A percentile compares a stretch with the other conserved stretches of the same genome.
These are phyloP conservation scores for Gamarada debralockiae DNA, from an alignment of 495 filamentous ascomycete species.

Conservation along the genomic window DNA sequence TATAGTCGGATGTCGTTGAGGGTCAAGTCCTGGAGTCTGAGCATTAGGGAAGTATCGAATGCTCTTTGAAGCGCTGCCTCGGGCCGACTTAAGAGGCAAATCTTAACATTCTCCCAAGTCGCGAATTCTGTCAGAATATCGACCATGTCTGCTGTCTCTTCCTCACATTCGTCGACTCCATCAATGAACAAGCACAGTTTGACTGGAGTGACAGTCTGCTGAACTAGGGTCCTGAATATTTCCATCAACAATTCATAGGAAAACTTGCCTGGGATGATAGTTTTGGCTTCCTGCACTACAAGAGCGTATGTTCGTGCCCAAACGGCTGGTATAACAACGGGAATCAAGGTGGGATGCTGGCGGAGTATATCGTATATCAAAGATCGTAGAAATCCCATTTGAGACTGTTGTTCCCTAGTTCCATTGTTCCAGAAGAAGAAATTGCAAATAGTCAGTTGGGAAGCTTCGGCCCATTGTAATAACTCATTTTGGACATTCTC, in stretches of 20 bases:
- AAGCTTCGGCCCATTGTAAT: not conserved
- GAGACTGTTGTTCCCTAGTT: constrained; percentile 33
- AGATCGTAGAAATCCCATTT: constrained; percentile 35
- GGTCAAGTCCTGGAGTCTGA: constrained; percentile 24
- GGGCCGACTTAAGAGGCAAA: not conserved
- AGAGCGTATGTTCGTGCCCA: no score
- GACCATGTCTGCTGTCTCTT: not conserved
- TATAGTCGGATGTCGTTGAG: constrained; percentile 18
- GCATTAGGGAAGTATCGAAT: constrained; percentile 10
- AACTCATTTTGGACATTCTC: not conserved
- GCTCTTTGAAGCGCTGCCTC: not conserved
- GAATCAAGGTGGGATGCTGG: not conserved
- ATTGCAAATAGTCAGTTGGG: constrained; percentile 25
- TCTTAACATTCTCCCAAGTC: not conserved
- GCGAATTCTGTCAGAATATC: no score
- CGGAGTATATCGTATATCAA: constrained; percentile 34
- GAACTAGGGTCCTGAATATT: not conserved
- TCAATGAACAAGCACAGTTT: not conserved
- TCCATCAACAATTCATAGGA: no score
- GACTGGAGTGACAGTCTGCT: not conserved
- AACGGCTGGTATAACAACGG: not conserved
- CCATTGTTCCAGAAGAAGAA: constrained; percentile 40
- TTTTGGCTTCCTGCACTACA: no score
- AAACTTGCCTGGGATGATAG: no score
- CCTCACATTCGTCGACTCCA: not conserved